Evolutionary conservation across 2,329 filamentous ascomycete species (phyloP), one percentile per base, ranked within the genome.

Genomic region (Rugonectria rugulosa): DNA sequence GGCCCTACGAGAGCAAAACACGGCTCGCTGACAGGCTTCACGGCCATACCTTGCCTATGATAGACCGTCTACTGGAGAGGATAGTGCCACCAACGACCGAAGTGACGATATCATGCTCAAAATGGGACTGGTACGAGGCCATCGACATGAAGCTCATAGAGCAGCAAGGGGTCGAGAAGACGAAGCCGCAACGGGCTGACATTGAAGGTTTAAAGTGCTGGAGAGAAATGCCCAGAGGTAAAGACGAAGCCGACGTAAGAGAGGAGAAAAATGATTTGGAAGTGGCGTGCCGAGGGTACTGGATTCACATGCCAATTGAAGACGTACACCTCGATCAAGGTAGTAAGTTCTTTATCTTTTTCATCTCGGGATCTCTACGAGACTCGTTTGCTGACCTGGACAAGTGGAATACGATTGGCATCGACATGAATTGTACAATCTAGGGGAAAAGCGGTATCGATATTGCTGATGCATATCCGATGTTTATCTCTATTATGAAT

Each of bases 161-260:
- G 42, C 40, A 53, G 21, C 57, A 60, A 48, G 57, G 57, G 1
- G 26, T 42, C 15, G 52, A 57, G 17, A 46, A 47, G 27, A 60
- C 60, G 12, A 56, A 27, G 14, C 49, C 53, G 9, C 54, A 60
- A 14, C 31, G 52, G 31, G 53, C 60, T 2, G 57, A 62, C 19
- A 53, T 62, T 12, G 54, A 56, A 14, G 60, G 60, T 10, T 27
- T 62, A 26, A 56, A 43, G n/a, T 62, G 60, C 23, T 62, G 60
- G 60, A 58, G 53, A 26, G 55, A 56, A 26, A 54, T 53, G 14
- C 54, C 57, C 5, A n/a, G 15, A 19, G 11, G 26, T 21, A 6
- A 40, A 2, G 5, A 32, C 21, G 24, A 8, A 11, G 24, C 15
- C 2, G 11, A 43, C n/a, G 41, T 27, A 15, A 21, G 6, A 8